These are phyloP conservation scores for Teratosphaeria epicoccoides DNA, from an alignment of 2,329 filamentous ascomycete genomes.

Conservation along the genomic window DNA sequence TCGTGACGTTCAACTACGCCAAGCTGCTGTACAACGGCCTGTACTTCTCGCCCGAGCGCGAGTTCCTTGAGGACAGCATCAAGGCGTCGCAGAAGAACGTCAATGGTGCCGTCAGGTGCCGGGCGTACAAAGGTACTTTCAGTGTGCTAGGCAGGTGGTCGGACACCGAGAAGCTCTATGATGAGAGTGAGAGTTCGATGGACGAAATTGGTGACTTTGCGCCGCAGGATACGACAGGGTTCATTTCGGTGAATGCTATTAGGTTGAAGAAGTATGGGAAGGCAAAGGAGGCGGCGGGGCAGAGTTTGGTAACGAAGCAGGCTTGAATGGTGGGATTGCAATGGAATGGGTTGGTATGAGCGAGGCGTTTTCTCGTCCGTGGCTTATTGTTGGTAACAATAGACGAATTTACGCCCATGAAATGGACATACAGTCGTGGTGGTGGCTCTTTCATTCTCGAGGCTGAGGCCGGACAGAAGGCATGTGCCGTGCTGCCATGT, in stretches of 20 bases:
- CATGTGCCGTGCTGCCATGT: too few species aligned
- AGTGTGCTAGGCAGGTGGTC: conserved; percentile 48
- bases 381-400: neutral
- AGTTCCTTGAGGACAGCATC: conserved; percentile 59
- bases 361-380: neutral
- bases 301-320: conserved; percentile 20
- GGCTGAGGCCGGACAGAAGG: too few species aligned
- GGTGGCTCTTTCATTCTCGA: too few species aligned
- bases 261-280: conserved; percentile 35
- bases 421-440: neutral
- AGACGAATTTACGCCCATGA: neutral
- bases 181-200: conserved; percentile 56
- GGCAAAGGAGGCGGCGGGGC: conserved; percentile 27
- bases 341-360: conserved; percentile 4
- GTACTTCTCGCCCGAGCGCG: conserved; percentile 61
- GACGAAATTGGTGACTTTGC: conserved; percentile 60
- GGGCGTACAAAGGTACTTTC: conserved; percentile 57
- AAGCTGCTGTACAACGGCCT: conserved; percentile 52
- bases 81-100: conserved; percentile 49
- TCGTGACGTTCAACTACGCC: conserved; percentile 55
- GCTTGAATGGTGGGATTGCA: neutral
- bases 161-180: conserved; percentile 60
- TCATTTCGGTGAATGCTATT: conserved; percentile 61
- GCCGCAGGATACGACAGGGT: conserved; percentile 55
- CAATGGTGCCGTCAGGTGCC: conserved; percentile 52